phyloP scores from a whole-genome alignment of 1,284 basidiomycete genomes.

The Cryptococcus neoformans region DNA sequence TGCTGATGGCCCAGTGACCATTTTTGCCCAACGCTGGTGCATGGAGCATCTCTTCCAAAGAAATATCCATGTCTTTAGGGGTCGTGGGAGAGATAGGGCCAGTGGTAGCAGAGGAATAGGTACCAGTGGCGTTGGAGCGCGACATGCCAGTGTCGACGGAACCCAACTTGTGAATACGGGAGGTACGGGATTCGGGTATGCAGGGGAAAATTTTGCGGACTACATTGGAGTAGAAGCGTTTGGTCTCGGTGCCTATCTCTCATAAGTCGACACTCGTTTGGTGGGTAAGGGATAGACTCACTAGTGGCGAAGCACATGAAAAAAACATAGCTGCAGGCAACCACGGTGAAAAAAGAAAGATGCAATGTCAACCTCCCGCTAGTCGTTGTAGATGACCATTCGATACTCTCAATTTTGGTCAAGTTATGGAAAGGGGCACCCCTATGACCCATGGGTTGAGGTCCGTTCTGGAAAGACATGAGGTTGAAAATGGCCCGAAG shows the following conservation, averaged over 20 bases:
- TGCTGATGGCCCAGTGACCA: constrained; percentile 1
- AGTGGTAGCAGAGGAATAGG: background rate
- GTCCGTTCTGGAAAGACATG: constrained; percentile 33
- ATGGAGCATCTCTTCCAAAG: constrained; percentile 17
- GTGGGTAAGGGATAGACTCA: constrained; percentile 12
- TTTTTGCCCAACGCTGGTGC: constrained; percentile 5
- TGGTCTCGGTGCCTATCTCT: constrained; percentile 30
- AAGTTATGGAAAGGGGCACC: constrained; percentile 25
- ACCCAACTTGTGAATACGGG: constrained; percentile 5
- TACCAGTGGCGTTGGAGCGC: background rate
- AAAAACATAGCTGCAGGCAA: constrained; percentile 37
- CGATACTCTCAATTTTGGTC: constrained; percentile 22
- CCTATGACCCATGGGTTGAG: constrained; percentile 29
- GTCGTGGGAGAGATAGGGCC: background rate
- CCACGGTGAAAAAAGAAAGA: constrained; percentile 36
- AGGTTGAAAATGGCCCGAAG: constrained; percentile 43
- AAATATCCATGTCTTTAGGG: constrained; percentile 11
- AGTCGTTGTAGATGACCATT: constrained; percentile 9
- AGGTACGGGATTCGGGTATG: constrained; percentile 11
- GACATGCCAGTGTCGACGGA: constrained; percentile 9
- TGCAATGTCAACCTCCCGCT: constrained; percentile 14
- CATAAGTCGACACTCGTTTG: background rate
- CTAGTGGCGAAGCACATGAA: constrained; percentile 43
- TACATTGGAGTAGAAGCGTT: constrained; percentile 32
- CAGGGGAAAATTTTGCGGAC: constrained; percentile 24